Base-by-base conservation (phyloP, 768 basidiomycete species). In the Cystobasidium ongulense region DNA sequence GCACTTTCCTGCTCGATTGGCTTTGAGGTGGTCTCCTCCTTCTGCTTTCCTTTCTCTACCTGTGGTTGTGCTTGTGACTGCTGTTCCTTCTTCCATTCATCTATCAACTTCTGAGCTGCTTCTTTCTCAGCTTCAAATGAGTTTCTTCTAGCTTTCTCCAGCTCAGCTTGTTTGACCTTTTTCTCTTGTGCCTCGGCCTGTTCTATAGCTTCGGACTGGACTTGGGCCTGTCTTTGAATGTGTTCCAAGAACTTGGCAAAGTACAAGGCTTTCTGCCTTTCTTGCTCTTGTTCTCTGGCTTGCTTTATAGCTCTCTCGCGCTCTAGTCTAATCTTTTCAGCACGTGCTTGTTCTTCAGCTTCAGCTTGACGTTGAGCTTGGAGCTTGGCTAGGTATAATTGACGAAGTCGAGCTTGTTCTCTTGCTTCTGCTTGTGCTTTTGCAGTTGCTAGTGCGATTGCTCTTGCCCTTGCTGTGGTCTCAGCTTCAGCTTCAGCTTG, bases 361-460 rank as follows among this genome's bases (percentile, higher is more conserved):
- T 59, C 57, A 59, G 11, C 57, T 15, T 59, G 8, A 29, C 25
- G 29, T 59, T 59, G 57, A 29, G 33, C 33, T 29, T 35, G 17
- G 5, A 29, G 15, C 29, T 21, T 59, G 25, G 57, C 57, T 27
- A 29, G 2, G n/a, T 50, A 50, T 17, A 50, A 17, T 4, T 17
- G 2, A 59, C 57, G 57, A 29, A 29, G 57, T 4, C 57, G 11
- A 50, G 46, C 46, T 50, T 50, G 46, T 50, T 50, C 33, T 54
- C n/a, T 59, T 27, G 57, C 57, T 59, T 59, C 57, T 59, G 57
- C 57, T 59, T 59, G 23, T 59, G 57, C 57, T 59, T 29, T 59
- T 29, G 57, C 57, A 7, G 5, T 11, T 27, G 57, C 57, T 10
- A 23, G n/a, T 54, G 53, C 53, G 7, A 23, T 29, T 8, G 53